Evolutionary conservation across 163 green algal species (phyloP).

Genomic region (Scenedesmus sp.): DNA sequence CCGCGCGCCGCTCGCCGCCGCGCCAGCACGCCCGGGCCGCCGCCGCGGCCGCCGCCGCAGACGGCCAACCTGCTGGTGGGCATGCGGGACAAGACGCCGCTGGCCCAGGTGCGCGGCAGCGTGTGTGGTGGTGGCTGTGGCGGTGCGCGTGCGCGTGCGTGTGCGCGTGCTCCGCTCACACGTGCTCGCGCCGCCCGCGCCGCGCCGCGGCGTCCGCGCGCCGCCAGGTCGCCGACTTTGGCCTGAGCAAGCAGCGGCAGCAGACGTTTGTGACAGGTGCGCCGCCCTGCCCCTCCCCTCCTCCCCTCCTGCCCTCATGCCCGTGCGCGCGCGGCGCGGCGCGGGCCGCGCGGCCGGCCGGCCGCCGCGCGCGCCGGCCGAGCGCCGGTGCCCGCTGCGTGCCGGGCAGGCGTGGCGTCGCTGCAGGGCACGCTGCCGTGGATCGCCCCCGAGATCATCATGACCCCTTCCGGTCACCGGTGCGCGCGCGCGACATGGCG

Average conservation of each 20-base stretch:
- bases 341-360: not conserved
- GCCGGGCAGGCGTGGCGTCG: slow-evolving; percentile 49
- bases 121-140: not conserved
- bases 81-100: slow-evolving; percentile 72
- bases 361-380: no score
- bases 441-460: slow-evolving; percentile 87
- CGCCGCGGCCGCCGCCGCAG: no score
- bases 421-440: slow-evolving; percentile 83
- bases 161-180: not conserved
- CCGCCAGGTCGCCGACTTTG: slow-evolving; percentile 86
- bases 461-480: slow-evolving; percentile 45
- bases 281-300: no score
- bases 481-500: no score
- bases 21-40: no score
- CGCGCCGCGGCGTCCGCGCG: not conserved
- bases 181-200: not conserved
- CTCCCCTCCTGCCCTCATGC: no score
- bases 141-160: not conserved
- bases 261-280: slow-evolving; percentile 63
- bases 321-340: no score
- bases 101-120: slow-evolving; percentile 66
- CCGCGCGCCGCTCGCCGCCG: not conserved
- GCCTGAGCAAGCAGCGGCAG: slow-evolving; percentile 72
- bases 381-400: not conserved
- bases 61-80: slow-evolving; percentile 70